Conservation (phyloP, 768 basidiomycete species). For the Panaeolus cyanescens region DNA sequence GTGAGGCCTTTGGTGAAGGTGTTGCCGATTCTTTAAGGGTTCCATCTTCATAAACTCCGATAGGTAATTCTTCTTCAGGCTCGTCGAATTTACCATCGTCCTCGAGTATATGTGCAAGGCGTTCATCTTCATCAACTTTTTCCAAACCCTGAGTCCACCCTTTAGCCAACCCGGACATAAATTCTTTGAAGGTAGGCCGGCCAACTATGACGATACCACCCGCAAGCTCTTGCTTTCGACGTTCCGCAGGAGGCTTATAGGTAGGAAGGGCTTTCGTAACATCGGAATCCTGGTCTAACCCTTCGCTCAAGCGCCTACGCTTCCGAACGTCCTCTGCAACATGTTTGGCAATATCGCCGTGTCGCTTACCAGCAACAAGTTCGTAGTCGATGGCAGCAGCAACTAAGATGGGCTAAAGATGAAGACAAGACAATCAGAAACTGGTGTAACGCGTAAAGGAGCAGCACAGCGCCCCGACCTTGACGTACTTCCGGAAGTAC, state of each 20-base stretch:
- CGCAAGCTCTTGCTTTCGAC: conserved; percentile 61
- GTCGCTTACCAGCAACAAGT: conserved; percentile 75
- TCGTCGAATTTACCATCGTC: conserved; percentile 83
- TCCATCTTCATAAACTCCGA: conserved; percentile 15
- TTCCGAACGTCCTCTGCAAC: conserved; percentile 73
- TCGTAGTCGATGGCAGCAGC: conserved; percentile 95
- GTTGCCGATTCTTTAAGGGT: conserved; percentile 25
- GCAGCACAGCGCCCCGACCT: conserved; percentile 56
- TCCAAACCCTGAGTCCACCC: conserved; percentile 83
- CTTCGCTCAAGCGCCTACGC: conserved; percentile 67
- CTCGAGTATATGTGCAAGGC: conserved; percentile 65
- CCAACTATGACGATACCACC: conserved; percentile 89
- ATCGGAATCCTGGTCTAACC: conserved; percentile 55
- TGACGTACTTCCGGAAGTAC: conserved; percentile 97
- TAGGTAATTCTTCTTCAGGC: conserved; percentile 30
- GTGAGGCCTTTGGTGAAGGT: conserved; percentile 25
- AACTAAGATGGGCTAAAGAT: conserved; percentile 83
- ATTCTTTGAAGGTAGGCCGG: conserved; percentile 92
- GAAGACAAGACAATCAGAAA: conserved; percentile 12
- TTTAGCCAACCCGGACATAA: conserved; percentile 79
- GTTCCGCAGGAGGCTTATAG: conserved; percentile 51
- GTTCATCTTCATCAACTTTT: conserved; percentile 70
- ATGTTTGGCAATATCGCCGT: conserved; percentile 82
- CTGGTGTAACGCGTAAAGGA: conserved; percentile 9
- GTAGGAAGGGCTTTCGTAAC: conserved; percentile 50